Percentiles rank a stretch among this genome's conserved stretches.
Conservation (phyloP, 2,329 filamentous ascomycete species). For the Karstenula rhodostoma region DNA sequence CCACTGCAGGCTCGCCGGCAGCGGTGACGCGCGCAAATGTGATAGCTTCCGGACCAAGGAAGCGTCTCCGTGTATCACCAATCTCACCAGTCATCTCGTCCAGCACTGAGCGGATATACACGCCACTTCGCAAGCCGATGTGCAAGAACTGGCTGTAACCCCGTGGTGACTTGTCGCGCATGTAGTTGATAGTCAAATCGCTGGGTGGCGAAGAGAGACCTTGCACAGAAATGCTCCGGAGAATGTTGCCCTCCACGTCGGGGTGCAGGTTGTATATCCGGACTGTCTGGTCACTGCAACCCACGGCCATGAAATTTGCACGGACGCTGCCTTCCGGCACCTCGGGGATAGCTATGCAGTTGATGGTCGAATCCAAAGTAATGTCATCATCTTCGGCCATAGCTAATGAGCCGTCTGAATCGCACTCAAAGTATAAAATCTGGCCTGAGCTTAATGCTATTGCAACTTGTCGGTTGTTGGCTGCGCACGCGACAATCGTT, state of each 20-base stretch:
- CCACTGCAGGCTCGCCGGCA: conserved; percentile 81
- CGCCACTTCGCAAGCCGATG: conserved; percentile 93
- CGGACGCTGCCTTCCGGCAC: conserved; percentile 89
- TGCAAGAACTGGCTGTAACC: conserved; percentile 92
- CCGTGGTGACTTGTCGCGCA: conserved; percentile 91
- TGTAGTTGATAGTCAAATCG: conserved; percentile 88
- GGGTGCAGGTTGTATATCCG: conserved; percentile 90
- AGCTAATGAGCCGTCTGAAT: conserved; percentile 85
- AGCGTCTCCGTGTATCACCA: conserved; percentile 92
- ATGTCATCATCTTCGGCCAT: conserved; percentile 91
- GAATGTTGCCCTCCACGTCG: conserved; percentile 71
- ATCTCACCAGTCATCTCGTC: conserved; percentile 96
- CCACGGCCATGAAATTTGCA: conserved; percentile 93
- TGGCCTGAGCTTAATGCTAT: conserved; percentile 95
- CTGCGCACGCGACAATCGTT: conserved; percentile 92
- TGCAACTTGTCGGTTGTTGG: conserved; percentile 91
- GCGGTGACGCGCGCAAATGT: conserved; percentile 92
- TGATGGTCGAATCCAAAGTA: conserved; percentile 94
- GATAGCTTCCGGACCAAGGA: conserved; percentile 88
- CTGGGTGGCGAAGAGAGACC: conserved; percentile 90
- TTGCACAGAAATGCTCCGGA: conserved; percentile 94
- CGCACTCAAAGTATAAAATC: conserved; percentile 98
- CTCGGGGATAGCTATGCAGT: conserved; percentile 89
- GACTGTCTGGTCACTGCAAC: conserved; percentile 95
- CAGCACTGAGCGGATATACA: conserved; percentile 92